Evolutionary conservation across 129 eudicot genomes (phyloP).

Genomic region (Kitagawia praeruptora): DNA sequence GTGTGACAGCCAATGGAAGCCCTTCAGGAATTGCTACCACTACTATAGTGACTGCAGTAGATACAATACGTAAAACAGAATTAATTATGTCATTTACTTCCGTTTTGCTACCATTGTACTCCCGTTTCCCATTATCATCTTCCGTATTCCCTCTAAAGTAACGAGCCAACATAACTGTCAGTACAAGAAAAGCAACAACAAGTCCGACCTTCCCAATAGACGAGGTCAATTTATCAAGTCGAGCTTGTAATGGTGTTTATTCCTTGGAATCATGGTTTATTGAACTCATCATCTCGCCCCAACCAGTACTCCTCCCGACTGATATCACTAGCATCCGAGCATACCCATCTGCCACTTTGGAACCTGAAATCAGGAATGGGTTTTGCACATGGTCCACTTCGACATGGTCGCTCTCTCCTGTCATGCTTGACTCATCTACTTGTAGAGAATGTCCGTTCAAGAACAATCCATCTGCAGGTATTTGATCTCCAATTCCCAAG

Average conservation of each 20-base stretch:
- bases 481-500: slow-evolving; percentile 64
- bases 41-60: slow-evolving; percentile 78
- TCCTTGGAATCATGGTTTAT: slow-evolving; percentile 46
- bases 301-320: slow-evolving; percentile 65
- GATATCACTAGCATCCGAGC: slow-evolving; percentile 60
- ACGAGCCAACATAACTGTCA: slow-evolving; percentile 51
- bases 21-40: slow-evolving; percentile 96
- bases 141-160: slow-evolving; percentile 68
- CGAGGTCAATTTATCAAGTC: slow-evolving; percentile 63
- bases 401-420: slow-evolving; percentile 79
- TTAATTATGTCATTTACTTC: slow-evolving; percentile 33
- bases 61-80: slow-evolving; percentile 55
- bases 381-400: slow-evolving; percentile 29
- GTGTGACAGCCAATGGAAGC: slow-evolving; percentile 72
- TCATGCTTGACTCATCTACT: slow-evolving; percentile 81
- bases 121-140: slow-evolving; percentile 35
- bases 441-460: slow-evolving; percentile 63
- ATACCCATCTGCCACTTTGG: slow-evolving; percentile 75
- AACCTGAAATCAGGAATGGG: slow-evolving; percentile 72
- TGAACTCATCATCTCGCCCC: slow-evolving; percentile 93
- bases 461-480: slow-evolving; percentile 78
- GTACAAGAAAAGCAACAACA: slow-evolving; percentile 62
- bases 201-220: slow-evolving; percentile 77
- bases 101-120: slow-evolving; percentile 33
- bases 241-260: slow-evolving; percentile 65